Conservation (phyloP, 2,329 filamentous ascomycete species). For the Diaporthe sp. region DNA sequence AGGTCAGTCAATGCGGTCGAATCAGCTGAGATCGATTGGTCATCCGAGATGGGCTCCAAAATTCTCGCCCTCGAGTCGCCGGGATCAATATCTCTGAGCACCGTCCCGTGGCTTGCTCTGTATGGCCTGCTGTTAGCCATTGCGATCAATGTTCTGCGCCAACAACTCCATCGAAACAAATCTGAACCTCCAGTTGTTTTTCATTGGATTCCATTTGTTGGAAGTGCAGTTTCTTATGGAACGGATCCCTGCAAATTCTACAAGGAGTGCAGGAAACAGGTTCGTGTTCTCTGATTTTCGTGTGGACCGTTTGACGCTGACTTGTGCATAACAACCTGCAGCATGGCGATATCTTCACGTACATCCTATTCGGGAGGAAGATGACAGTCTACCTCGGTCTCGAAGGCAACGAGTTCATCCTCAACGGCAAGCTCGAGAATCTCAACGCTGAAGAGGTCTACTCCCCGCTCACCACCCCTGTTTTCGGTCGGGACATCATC, state of each 20-base stretch:
- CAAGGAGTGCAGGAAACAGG: constrained; percentile 8
- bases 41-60: constrained; percentile 9
- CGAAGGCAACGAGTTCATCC: constrained; percentile 88
- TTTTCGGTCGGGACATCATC: constrained; percentile 87
- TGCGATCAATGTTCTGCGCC: constrained; percentile 14
- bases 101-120: background rate
- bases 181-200: constrained; percentile 11
- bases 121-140: constrained; percentile 1
- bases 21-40: background rate
- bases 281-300: background rate
- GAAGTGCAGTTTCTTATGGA: constrained; percentile 5
- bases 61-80: background rate
- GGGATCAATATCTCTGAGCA: background rate
- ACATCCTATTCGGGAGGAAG: constrained; percentile 87
- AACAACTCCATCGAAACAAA: constrained; percentile 15
- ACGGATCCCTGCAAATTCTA: constrained; percentile 9
- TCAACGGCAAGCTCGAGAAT: constrained; percentile 91
- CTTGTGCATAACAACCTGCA: constrained; percentile 44
- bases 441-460: constrained; percentile 94
- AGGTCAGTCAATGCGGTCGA: background rate
- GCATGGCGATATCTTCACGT: constrained; percentile 93
- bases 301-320: background rate
- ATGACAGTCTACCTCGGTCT: constrained; percentile 87
- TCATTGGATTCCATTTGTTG: constrained; percentile 13
- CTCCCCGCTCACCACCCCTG: constrained; percentile 76